Base-by-base conservation (phyloP, 768 basidiomycete species). In the Hortiboletus campestris region DNA sequence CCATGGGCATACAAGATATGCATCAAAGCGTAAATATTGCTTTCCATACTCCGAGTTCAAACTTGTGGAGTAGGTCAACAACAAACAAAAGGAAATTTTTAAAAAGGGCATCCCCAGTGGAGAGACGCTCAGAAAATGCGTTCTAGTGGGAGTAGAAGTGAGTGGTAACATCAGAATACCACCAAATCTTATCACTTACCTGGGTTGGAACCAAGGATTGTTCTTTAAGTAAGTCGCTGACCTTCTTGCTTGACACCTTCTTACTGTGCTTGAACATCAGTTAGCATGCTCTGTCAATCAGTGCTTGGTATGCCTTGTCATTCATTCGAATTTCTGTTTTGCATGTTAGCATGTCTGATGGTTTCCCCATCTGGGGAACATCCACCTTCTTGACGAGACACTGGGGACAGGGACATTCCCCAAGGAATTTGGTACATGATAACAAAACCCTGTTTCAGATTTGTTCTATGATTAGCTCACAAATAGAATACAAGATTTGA, bases 381-480 rank as follows among this genome's bases (percentile, higher is more conserved):
- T 56, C 12, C 0, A 9, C 31, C 19, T 56, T 56, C 16, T 41
- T 39, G 3, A 51, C 22, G 0, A 51, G 35, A 20, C 53, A 58
- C 0, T 16, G 35, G 3, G 57, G 54, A 25, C 54, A 59, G 2
- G 3, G 54, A 35, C 45, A 59, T 6, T 32, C 0, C 2, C 57
- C 46, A 3, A 58, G 45, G n/a, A 57, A 57, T 14, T 51, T 59
- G 34, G 42, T 51, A 20, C 55, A 52, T 0, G 28, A 25, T 1
- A 57, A 3, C 0, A 59, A 8, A 0, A 59, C 17, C 17, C 55
- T 59, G 5, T 2, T 2, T 25, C 5, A 25, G 3, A 25, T 25
- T 28, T 12, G 6, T 44, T n/a, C 0, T 43, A 19, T 25, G 1
- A n/a, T 43, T 29, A 51, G 49, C 20, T 0, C 12, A 20, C 0